Percentiles rank a stretch among this genome's conserved stretches.
phyloP scores from a whole-genome alignment of 306 rosid genomes.

The Quercus suber region DNA sequence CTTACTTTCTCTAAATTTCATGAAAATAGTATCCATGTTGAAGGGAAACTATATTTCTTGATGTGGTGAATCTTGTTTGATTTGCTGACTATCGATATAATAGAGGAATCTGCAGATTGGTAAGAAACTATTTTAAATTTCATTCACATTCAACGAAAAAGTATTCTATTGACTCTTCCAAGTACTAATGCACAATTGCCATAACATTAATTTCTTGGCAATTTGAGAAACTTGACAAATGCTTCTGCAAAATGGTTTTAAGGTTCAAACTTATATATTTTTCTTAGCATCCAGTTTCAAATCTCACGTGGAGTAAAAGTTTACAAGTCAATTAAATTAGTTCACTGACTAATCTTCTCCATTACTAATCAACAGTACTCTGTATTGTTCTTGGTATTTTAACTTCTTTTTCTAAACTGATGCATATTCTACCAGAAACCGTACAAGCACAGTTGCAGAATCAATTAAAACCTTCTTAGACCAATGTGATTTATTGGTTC shows the following conservation, averaged over 20 bases:
- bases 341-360: neutral
- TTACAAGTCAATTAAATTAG: neutral
- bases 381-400: neutral
- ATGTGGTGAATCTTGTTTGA: conserved; percentile 48
- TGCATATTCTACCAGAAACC: conserved; percentile 1
- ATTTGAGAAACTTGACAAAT: neutral
- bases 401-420: neutral
- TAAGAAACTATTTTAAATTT: conserved; percentile 37
- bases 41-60: conserved; percentile 35
- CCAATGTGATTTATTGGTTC: conserved; percentile 30
- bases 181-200: conserved; percentile 14
- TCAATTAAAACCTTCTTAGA: conserved; percentile 9
- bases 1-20: conserved; percentile 24
- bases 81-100: conserved; percentile 13
- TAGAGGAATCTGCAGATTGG: conserved; percentile 25
- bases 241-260: conserved; percentile 10
- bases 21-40: conserved; percentile 32
- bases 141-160: conserved; percentile 25
- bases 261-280: neutral
- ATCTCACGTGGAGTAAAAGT: neutral
- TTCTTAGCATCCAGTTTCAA: neutral
- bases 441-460: conserved; percentile 17
- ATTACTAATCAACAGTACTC: neutral
- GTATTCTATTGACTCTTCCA: conserved; percentile 15
- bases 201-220: neutral